Evolutionary conservation across 139 green algal genomes (phyloP).

Genomic region (Parachlorella kessleri): DNA sequence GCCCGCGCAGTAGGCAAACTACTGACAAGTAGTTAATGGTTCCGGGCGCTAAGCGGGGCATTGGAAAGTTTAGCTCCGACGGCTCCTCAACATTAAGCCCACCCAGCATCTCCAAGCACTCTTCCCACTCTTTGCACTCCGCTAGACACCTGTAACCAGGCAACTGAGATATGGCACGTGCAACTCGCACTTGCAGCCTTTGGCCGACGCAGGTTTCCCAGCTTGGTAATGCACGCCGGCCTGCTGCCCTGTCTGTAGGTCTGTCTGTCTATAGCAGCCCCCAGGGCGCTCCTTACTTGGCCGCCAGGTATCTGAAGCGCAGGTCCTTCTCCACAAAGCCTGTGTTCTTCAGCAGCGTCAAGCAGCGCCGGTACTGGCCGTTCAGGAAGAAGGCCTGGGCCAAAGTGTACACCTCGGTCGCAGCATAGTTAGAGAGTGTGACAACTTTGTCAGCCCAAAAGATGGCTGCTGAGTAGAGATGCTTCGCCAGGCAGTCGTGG

Average conservation of each 20-base stretch:
- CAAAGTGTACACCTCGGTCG: constrained; percentile 83
- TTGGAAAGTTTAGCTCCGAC: constrained; percentile 18
- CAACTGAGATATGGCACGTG: no score
- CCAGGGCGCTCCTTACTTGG: constrained; percentile 36
- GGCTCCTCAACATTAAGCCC: constrained; percentile 45
- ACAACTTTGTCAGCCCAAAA: constrained; percentile 98
- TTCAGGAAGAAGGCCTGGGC: constrained; percentile 78
- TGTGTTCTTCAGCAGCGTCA: constrained; percentile 61
- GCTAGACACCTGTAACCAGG: constrained; percentile 67
- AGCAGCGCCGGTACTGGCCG: constrained; percentile 74
- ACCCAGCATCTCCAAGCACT: constrained; percentile 83
- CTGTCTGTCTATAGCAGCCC: background rate
- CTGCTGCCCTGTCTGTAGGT: no score
- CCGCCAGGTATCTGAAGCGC: constrained; percentile 77
- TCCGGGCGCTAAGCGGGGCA: background rate
- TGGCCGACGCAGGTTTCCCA: no score
- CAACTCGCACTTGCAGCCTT: no score
- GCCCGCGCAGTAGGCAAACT: constrained; percentile 75
- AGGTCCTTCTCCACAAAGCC: constrained; percentile 57
- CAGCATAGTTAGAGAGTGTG: constrained; percentile 59
- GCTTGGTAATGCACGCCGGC: no score
- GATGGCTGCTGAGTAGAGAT: constrained; percentile 82
- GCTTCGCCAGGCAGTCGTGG: constrained; percentile 88
- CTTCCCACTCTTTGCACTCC: constrained; percentile 86
- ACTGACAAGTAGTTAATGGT: constrained; percentile 31